A percentile compares a stretch with the other conserved stretches of the same genome.
These are phyloP conservation scores for Kurtzmaniella cleridarum DNA, from an alignment of 805 yeast genomes.

Conservation along the genomic window DNA sequence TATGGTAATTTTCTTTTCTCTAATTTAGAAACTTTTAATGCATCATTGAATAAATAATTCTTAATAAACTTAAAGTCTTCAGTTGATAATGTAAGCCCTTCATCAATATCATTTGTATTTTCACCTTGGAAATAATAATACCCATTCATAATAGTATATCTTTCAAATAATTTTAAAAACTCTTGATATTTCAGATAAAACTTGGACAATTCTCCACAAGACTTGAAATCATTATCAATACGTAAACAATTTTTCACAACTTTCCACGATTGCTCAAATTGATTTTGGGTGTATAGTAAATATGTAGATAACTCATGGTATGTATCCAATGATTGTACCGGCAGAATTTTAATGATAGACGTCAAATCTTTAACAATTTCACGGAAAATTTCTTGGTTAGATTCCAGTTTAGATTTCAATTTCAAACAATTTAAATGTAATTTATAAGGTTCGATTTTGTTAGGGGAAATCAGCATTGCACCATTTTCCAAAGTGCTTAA, in stretches of 20 bases:
- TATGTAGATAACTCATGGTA: slow-evolving; percentile 24
- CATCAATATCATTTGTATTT: slow-evolving; percentile 11
- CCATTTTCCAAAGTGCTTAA: slow-evolving; percentile 19
- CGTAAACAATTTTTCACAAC: slow-evolving; percentile 65
- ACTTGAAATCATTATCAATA: slow-evolving; percentile 64
- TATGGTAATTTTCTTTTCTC: slow-evolving; percentile 21
- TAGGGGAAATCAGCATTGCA: slow-evolving; percentile 36
- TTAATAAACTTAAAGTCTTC: slow-evolving; percentile 17
- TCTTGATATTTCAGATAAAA: slow-evolving; percentile 42
- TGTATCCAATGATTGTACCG: slow-evolving; percentile 13
- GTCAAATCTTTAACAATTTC: slow-evolving; percentile 20
- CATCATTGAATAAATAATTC: slow-evolving; percentile 21
- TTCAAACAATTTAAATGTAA: slow-evolving; percentile 21
- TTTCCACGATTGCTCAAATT: slow-evolving; percentile 46
- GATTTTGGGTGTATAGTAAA: slow-evolving; percentile 44
- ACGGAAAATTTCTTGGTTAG: slow-evolving; percentile 7
- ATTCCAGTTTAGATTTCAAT: slow-evolving; percentile 7
- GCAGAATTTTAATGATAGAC: slow-evolving; percentile 18
- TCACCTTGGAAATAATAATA: slow-evolving; percentile 25
- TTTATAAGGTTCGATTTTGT: slow-evolving; percentile 31
- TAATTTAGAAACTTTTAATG: slow-evolving; percentile 21
- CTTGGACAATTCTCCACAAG: slow-evolving; percentile 54
- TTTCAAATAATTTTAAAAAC: slow-evolving; percentile 34
- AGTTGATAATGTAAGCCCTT: slow-evolving; percentile 9
- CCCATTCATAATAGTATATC: slow-evolving; percentile 36